These are phyloP conservation scores for Paecilomyces formosus DNA, from an alignment of 2,329 filamentous ascomycete genomes.

Conservation along the genomic window DNA sequence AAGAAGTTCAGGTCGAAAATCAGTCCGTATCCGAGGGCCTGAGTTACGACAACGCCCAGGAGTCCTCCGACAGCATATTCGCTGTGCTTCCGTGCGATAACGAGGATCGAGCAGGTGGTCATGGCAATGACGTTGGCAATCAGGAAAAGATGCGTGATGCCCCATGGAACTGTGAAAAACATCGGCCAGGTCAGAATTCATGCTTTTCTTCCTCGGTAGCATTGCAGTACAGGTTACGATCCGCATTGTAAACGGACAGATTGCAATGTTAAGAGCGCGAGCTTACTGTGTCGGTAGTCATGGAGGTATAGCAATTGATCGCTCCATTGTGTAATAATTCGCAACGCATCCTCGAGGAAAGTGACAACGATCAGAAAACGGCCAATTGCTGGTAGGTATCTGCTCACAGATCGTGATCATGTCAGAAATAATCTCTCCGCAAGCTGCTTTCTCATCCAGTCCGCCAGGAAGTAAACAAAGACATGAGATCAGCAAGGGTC, in stretches of 20 bases:
- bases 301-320: slow-evolving; percentile 91
- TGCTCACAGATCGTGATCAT: slow-evolving; percentile 36
- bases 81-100: slow-evolving; percentile 87
- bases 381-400: slow-evolving; percentile 89
- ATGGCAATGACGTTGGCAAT: slow-evolving; percentile 85
- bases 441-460: not conserved
- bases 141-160: slow-evolving; percentile 88
- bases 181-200: not conserved
- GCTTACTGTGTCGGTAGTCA: slow-evolving; percentile 86
- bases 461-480: not conserved
- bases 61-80: slow-evolving; percentile 89
- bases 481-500: not conserved
- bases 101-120: slow-evolving; percentile 70
- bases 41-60: slow-evolving; percentile 81
- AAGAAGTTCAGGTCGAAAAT: slow-evolving; percentile 99
- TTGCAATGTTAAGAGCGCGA: slow-evolving; percentile 3
- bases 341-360: slow-evolving; percentile 91
- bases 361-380: slow-evolving; percentile 97
- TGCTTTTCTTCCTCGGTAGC: not conserved
- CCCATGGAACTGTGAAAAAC: slow-evolving; percentile 61
- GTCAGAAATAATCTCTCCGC: slow-evolving; percentile 14
- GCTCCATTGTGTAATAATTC: slow-evolving; percentile 95
- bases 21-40: slow-evolving; percentile 92
- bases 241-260: slow-evolving; percentile 1
- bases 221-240: not conserved